phyloP scores from a whole-genome alignment of 2,329 filamentous ascomycete genomes.

The Thelonectria olida region DNA sequence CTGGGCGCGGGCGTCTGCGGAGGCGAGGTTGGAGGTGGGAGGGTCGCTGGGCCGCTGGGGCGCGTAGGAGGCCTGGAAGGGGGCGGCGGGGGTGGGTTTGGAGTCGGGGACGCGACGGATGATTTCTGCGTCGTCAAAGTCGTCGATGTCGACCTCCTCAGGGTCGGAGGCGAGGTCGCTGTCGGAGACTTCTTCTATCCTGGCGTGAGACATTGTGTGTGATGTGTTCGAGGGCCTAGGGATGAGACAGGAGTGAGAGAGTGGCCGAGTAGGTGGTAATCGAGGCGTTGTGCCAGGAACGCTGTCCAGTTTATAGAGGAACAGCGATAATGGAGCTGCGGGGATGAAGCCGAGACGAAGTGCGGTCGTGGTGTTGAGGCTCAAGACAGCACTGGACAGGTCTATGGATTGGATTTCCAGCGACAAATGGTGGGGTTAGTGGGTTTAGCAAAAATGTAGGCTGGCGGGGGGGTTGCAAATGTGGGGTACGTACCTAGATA shows the following conservation, averaged over 20 bases:
- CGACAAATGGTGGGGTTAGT: conserved; percentile 19
- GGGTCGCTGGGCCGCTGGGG: conserved; percentile 41
- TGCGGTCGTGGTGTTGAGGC: conserved; percentile 15
- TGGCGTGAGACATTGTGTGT: conserved; percentile 79
- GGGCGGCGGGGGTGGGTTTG: conserved; percentile 41
- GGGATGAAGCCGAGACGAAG: too few species aligned
- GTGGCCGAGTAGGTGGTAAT: neutral
- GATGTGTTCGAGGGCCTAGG: neutral
- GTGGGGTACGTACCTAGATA: conserved; percentile 9
- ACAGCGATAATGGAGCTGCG: neutral
- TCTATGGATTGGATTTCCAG: conserved; percentile 20
- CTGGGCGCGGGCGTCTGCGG: conserved; percentile 58
- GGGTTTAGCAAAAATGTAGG: neutral
- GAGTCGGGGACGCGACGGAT: conserved; percentile 54
- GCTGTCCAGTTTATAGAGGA: neutral
- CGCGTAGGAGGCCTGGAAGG: conserved; percentile 33
- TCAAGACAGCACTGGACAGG: conserved; percentile 23
- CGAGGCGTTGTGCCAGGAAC: too few species aligned
- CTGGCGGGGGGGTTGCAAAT: conserved; percentile 14
- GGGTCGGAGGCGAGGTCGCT: conserved; percentile 83
- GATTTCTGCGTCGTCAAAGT: conserved; percentile 68
- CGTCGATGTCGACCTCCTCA: conserved; percentile 83
- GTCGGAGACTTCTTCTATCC: conserved; percentile 93
- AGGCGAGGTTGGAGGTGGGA: conserved; percentile 41
- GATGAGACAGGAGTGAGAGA: neutral